These are phyloP conservation scores for Stylosanthes scabra DNA, from an alignment of 331 rosid genomes.

Conservation along the genomic window DNA sequence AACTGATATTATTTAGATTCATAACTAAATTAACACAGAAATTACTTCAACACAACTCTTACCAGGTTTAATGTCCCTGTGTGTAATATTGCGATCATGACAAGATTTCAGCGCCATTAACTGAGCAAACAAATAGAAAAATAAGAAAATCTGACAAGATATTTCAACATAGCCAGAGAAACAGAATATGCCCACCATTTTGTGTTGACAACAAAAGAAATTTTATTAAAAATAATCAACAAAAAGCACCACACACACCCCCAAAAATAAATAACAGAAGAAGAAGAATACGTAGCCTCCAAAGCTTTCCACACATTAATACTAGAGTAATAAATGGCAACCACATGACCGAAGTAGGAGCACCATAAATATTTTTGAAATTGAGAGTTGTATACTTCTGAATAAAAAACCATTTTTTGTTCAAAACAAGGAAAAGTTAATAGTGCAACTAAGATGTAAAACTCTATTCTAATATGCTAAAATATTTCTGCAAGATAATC, in stretches of 20 bases:
- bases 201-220: not conserved
- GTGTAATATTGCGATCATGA: conserved; percentile 94
- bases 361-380: not conserved
- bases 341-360: conserved; percentile 5
- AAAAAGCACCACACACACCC: not conserved
- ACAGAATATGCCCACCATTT: not conserved
- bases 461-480: not conserved
- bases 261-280: too few species aligned
- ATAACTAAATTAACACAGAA: conserved; percentile 27
- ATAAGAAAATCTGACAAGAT: not conserved
- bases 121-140: conserved; percentile 50
- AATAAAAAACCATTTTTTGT: conserved; percentile 1
- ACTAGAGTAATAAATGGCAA: not conserved
- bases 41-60: conserved; percentile 38
- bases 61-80: conserved; percentile 99
- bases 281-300: conserved; percentile 8
- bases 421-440: conserved; percentile 3
- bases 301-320: conserved; percentile 17
- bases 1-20: conserved; percentile 23
- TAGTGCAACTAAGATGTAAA: conserved; percentile 7
- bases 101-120: conserved; percentile 89
- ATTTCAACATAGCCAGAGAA: conserved; percentile 19
- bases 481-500: not conserved
- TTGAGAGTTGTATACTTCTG: conserved; percentile 9
- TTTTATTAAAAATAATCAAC: not conserved